Percentiles rank a stretch among this genome's conserved stretches.
Evolutionary conservation across 331 rosid genomes (phyloP).

Genomic region (Malus hybrid): DNA sequence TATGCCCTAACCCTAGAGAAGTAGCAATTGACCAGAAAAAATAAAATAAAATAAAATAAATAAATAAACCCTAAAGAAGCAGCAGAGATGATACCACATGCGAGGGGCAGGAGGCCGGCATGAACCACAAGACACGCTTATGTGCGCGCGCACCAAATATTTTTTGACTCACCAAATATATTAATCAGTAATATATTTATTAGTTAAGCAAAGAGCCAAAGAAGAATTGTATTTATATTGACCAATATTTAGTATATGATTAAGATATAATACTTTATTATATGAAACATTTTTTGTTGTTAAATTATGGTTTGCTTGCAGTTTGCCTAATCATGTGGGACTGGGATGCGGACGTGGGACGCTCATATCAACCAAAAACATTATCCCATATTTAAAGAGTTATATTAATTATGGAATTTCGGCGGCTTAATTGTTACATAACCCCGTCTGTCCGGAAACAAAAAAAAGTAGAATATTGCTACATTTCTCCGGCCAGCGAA

Average conservation of each 20-base stretch:
- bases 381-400: background rate
- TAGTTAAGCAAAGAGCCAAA: background rate
- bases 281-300: too few species aligned
- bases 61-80: background rate
- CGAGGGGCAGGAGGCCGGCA: constrained; percentile 49
- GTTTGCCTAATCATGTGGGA: constrained; percentile 13
- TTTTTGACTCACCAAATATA: background rate
- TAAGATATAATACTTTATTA: too few species aligned
- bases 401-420: background rate
- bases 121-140: constrained; percentile 62
- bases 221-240: background rate
- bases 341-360: background rate
- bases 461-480: too few species aligned
- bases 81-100: constrained; percentile 29
- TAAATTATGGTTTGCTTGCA: background rate
- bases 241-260: background rate
- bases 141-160: constrained; percentile 49
- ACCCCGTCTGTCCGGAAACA: background rate
- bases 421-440: background rate
- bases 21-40: background rate
- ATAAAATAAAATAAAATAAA: too few species aligned
- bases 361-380: background rate
- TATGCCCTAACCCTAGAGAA: too few species aligned
- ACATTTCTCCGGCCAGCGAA: too few species aligned
- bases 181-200: background rate